phyloP scores from a whole-genome alignment of 495 filamentous ascomycete genomes.

The Trichoderma orchidacearum region DNA sequence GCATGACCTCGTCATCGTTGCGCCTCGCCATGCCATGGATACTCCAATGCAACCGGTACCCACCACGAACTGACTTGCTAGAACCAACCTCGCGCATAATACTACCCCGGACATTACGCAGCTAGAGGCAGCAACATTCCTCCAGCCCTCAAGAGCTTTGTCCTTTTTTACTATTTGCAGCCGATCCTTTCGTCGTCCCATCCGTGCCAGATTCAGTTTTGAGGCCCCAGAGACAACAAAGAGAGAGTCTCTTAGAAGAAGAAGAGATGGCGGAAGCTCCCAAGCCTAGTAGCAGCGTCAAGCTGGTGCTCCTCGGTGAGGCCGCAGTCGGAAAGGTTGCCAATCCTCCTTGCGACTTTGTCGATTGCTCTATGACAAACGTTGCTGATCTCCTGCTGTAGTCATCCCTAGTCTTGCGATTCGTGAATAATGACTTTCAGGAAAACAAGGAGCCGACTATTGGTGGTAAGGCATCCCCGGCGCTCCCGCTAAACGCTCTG shows the following conservation, averaged over 20 bases:
- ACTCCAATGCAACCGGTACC: neutral
- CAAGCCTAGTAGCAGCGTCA: slow-evolving; percentile 97
- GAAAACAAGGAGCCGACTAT: slow-evolving; percentile 99
- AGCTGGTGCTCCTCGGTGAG: slow-evolving; percentile 93
- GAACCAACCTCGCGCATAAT: neutral
- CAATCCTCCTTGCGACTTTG: neutral
- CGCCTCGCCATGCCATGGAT: neutral
- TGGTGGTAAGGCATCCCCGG: slow-evolving; percentile 53
- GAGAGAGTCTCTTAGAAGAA: too few species aligned
- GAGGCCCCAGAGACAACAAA: too few species aligned
- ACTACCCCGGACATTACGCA: neutral
- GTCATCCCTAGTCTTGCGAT: slow-evolving; percentile 95
- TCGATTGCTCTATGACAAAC: slow-evolving; percentile 1
- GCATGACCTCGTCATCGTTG: neutral
- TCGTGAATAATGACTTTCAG: slow-evolving; percentile 99
- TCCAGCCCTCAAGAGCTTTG: neutral
- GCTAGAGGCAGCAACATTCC: neutral
- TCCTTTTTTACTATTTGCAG: neutral
- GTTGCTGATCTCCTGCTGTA: slow-evolving; percentile 22
- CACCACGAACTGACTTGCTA: neutral
- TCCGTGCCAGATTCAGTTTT: too few species aligned
- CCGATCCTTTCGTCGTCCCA: neutral
- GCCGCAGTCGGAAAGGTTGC: slow-evolving; percentile 93
- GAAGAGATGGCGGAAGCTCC: slow-evolving; percentile 37
- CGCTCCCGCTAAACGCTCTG: neutral